Base-by-base conservation (phyloP, 2,329 filamentous ascomycete species). In the Mariannaea sp. region DNA sequence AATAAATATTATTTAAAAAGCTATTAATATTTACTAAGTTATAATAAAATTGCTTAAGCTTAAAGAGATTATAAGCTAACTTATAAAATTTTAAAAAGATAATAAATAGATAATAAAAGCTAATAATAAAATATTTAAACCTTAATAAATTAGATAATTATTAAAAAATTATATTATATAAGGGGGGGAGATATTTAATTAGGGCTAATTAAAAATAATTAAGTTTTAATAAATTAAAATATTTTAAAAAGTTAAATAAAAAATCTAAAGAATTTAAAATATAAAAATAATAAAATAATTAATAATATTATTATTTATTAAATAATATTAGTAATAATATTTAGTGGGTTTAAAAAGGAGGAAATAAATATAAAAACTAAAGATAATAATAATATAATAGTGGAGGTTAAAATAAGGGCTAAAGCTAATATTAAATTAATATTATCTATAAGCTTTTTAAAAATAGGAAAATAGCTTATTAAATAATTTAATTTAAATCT, bases 291-390 rank as follows among this genome's bases (percentile, higher is more conserved):
- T 49, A 32, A 5, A 38, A 20, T 17, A 22, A 30, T n/a, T 40
- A 29, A 51, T 39, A 47, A 47, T 27, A 48, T 39, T 27, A 41
- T 40, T 38, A 33, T 49, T 42, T 45, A 24, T 24, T 5, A 8
- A 24, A 8, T 24, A 5, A 24, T 24, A 24, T 24, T 24, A 24
- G 5, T 24, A 24, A 24, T 24, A n/a, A 24, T 24, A 24, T 8
- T 12, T 30, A 30, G 13, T 30, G 13, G 29, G 7, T 30, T 30
- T 30, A 12, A 10, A 12, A 10, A 30, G 7, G 13, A 4, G 7
- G 13, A n/a, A n/a, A 10, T n/a, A 8, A 30, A 30, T 30, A 30
- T 24, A 24, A 24, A 5, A 30, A 12, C 29, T 30, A 30, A n/a
- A 10, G 5, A 5, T 30, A 30, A 39, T 47, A 33, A 29, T 36